Conservation (phyloP, 768 basidiomycete genomes). For the Suillus subluteus region DNA sequence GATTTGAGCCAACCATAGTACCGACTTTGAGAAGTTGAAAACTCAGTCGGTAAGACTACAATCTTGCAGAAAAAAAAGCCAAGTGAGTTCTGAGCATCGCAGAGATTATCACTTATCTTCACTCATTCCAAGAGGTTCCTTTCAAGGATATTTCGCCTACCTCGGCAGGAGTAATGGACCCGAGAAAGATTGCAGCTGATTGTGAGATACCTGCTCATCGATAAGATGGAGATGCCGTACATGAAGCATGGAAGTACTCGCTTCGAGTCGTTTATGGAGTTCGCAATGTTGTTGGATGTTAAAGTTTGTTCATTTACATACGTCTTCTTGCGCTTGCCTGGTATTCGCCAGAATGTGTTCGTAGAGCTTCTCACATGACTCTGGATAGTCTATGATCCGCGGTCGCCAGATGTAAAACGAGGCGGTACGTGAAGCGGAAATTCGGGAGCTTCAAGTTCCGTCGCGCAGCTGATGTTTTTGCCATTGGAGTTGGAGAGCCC, state of each 20-base stretch:
- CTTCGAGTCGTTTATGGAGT: background rate
- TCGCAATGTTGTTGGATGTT: background rate
- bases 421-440: background rate
- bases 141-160: background rate
- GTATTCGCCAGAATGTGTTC: background rate
- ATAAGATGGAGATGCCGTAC: constrained; percentile 6
- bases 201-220: constrained; percentile 9
- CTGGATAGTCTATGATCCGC: background rate
- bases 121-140: background rate
- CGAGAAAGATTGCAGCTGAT: background rate
- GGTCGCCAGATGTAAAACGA: background rate
- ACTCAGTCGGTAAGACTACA: background rate
- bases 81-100: background rate
- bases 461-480: background rate
- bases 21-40: background rate
- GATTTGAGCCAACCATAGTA: background rate
- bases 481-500: background rate
- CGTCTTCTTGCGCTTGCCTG: background rate
- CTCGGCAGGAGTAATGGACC: background rate
- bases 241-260: background rate
- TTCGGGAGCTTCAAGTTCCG: background rate
- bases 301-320: background rate
- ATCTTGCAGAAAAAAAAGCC: background rate
- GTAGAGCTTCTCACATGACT: background rate
- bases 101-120: background rate